Evolutionary conservation across 306 rosid genomes (phyloP).

Genomic region (Cajanus cajan): DNA sequence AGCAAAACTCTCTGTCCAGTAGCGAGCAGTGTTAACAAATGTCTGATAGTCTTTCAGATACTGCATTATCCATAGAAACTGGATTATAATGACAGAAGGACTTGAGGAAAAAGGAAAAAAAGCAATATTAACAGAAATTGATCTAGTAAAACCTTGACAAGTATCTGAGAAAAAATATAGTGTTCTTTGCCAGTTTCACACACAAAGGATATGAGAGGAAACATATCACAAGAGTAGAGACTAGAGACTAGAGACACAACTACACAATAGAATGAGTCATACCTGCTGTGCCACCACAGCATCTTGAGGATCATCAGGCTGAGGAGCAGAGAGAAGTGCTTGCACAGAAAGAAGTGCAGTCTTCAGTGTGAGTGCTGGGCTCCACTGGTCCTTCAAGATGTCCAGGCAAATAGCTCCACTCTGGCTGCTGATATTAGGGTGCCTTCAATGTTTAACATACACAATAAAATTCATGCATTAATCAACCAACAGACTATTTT

Average conservation of each 20-base stretch:
- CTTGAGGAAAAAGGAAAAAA: not conserved
- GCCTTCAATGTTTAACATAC: conserved; percentile 63
- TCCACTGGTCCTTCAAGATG: conserved; percentile 97
- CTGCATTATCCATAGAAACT: conserved; percentile 46
- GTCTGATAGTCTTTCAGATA: conserved; percentile 82
- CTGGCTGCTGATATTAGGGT: conserved; percentile 98
- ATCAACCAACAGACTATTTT: not conserved
- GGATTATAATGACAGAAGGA: conserved; percentile 3
- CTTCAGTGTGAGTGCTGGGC: conserved; percentile 96
- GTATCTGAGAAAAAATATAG: not conserved
- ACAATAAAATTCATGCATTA: conserved; percentile 20
- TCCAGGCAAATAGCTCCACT: conserved; percentile 99
- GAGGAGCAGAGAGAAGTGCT: conserved; percentile 96
- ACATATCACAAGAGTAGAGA: not conserved
- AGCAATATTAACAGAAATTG: not conserved
- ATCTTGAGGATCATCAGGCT: conserved; percentile 99
- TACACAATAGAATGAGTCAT: conserved; percentile 2
- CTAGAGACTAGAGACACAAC: not conserved
- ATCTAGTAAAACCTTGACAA: not conserved
- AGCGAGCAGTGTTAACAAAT: conserved; percentile 85
- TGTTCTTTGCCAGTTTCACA: not conserved
- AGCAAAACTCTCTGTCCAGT: conserved; percentile 97
- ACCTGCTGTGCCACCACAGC: conserved; percentile 99
- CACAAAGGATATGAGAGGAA: conserved; percentile 6
- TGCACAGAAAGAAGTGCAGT: conserved; percentile 98